Conservation (phyloP, 2,329 filamentous ascomycete species). For the Phaeosphaeria sp. region DNA sequence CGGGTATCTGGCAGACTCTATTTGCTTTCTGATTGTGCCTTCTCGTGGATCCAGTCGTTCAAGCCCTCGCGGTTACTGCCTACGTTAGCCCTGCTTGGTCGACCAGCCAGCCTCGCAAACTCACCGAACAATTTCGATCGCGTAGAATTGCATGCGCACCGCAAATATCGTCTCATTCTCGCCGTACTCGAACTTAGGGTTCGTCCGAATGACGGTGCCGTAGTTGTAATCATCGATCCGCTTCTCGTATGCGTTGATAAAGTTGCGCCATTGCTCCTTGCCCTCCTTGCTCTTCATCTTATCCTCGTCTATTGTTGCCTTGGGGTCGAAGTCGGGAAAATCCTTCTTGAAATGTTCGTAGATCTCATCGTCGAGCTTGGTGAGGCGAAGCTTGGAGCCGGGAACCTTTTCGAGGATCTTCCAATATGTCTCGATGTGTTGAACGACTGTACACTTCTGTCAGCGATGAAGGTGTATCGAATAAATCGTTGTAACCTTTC, state of each 20-base stretch:
- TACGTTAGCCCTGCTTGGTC: constrained; percentile 21
- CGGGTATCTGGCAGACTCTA: constrained; percentile 13
- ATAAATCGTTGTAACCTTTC: constrained; percentile 69
- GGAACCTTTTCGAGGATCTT: constrained; percentile 88
- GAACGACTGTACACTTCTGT: constrained; percentile 66
- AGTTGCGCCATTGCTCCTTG: constrained; percentile 94
- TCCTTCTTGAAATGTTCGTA: constrained; percentile 83
- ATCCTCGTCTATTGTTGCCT: constrained; percentile 82
- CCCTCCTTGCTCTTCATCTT: constrained; percentile 97
- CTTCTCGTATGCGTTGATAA: constrained; percentile 93
- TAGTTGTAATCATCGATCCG: constrained; percentile 98
- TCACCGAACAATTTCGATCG: constrained; percentile 74
- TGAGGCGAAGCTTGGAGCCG: constrained; percentile 87
- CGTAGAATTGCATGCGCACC: constrained; percentile 84
- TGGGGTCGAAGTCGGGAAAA: constrained; percentile 92
- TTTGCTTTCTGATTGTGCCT: constrained; percentile 62
- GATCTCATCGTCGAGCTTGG: constrained; percentile 95
- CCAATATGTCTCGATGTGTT: constrained; percentile 98
- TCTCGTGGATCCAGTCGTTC: constrained; percentile 97
- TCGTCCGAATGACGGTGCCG: constrained; percentile 86
- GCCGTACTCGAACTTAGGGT: constrained; percentile 82
- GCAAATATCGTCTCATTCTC: constrained; percentile 90
- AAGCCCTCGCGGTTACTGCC: constrained; percentile 79
- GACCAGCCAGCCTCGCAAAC: constrained; percentile 23
- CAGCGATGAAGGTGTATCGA: constrained; percentile 11